Percentiles rank a stretch among this genome's conserved stretches.
These are phyloP conservation scores for Claviceps arundinis DNA, from an alignment of 2,329 filamentous ascomycete species.

Conservation along the genomic window DNA sequence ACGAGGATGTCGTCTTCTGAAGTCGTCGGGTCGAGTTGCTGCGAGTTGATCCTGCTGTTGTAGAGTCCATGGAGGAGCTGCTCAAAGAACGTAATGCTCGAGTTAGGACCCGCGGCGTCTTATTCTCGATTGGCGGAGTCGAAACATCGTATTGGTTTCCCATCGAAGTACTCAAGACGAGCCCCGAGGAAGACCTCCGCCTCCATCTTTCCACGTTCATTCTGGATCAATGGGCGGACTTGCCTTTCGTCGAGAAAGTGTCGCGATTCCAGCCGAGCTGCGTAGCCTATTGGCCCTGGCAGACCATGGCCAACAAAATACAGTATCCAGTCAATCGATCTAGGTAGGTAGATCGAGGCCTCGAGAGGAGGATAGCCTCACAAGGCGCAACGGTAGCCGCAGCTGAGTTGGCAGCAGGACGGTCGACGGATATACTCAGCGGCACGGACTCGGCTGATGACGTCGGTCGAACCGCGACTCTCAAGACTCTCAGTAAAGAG, in stretches of 20 bases:
- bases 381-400: background rate
- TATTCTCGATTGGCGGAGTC: slow-evolving; percentile 14
- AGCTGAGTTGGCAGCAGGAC: background rate
- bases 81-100: slow-evolving; percentile 26
- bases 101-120: slow-evolving; percentile 22
- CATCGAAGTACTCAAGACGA: slow-evolving; percentile 13
- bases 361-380: background rate
- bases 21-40: slow-evolving; percentile 20
- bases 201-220: slow-evolving; percentile 24
- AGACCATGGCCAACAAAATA: slow-evolving; percentile 4
- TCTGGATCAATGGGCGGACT: background rate
- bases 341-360: background rate
- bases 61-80: slow-evolving; percentile 27
- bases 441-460: background rate
- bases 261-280: background rate
- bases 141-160: slow-evolving; percentile 10
- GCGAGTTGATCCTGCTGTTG: slow-evolving; percentile 18
- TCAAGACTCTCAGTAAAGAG: background rate
- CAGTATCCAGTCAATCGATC: background rate
- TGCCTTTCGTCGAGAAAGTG: background rate
- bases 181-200: slow-evolving; percentile 19
- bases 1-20: slow-evolving; percentile 25
- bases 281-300: background rate
- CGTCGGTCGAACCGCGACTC: background rate
- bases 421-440: background rate